Evolutionary conservation across 176 grass and related monocot genomes (phyloP), one percentile per base, ranked within the genome.

Genomic region (Oryza glaberrima): DNA sequence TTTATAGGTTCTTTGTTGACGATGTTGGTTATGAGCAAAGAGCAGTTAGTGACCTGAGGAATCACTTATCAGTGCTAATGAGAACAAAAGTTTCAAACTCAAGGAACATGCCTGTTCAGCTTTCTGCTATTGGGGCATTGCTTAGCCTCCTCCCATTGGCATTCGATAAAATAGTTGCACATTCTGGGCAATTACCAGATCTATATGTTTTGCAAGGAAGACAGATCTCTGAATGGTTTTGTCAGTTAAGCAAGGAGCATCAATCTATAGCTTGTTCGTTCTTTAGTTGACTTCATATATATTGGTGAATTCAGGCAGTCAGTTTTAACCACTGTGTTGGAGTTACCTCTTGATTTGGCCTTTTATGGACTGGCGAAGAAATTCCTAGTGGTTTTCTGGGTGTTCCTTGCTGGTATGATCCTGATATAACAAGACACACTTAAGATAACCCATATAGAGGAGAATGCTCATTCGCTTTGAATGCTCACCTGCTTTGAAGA

Each of bases 161-260:
- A 51, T 92, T 92, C 44, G 85, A 83, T 65, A 84, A 92, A 76
- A 89, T 92, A 64, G 20, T 95, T 76, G 60, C 45, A 54, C 25
- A 54, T n/a, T 49, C 41, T 64, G 82, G 71, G 70, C 30, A 69
- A 75, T 70, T 89, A 73, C 76, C 74, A 74, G 86, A 79, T 28
- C 81, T 48, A 7, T 86, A 63, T 75, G 36, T 48, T 61, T 48
- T 65, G 44, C 84, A 90, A 80, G 69, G 28, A 9, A 73, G 61
- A 49, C 91, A 89, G 71, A 86, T 95, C 40, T 92, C 79, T 54
- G 84, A 90, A 41, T 95, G 93, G 96, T 98, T 95, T 89, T 77
- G 43, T 79, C 85, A 95, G 32, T 87, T 98, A 84, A 95, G 88
- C 82, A 93, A 72, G 25, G 88, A 92, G 70, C 90, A 92, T 75